A percentile compares a stretch with the other conserved stretches of the same genome.
phyloP scores from a whole-genome alignment of 768 basidiomycete species.

The Rhodotorula sphaerocarpa region DNA sequence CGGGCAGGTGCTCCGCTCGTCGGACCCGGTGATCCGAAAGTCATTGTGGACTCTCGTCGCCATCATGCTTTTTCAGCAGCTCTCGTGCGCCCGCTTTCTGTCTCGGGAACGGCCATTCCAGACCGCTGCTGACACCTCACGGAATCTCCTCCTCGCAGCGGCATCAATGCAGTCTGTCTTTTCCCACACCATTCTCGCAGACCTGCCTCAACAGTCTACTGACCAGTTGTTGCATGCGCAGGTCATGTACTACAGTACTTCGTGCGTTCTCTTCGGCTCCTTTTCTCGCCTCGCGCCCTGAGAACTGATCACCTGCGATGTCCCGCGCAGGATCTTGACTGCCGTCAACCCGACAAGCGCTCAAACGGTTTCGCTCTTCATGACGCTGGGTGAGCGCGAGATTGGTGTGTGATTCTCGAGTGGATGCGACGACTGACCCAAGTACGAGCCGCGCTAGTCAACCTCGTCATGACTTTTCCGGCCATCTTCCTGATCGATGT shows the following conservation, averaged over 20 bases:
- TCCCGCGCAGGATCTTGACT: conserved; percentile 63
- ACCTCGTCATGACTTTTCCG: conserved; percentile 47
- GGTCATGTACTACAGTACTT: conserved; percentile 64
- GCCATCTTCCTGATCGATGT: conserved; percentile 46
- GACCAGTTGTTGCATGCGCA: conserved; percentile 39
- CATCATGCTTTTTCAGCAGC: conserved; percentile 68
- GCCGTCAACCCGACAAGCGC: conserved; percentile 26
- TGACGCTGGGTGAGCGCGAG: conserved; percentile 13
- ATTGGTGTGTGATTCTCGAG: neutral
- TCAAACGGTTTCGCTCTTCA: conserved; percentile 27
- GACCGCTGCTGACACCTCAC: too few relatives aligned
- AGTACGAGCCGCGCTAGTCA: conserved; percentile 37
- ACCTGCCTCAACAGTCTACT: too few relatives aligned
- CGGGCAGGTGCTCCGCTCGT: conserved; percentile 6
- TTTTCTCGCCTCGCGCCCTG: neutral
- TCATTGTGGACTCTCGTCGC: conserved; percentile 61
- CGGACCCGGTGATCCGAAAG: conserved; percentile 45
- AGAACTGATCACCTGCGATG: fast-evolving
- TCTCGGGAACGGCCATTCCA: too few relatives aligned
- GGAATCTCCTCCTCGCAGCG: too few relatives aligned
- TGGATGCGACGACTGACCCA: neutral
- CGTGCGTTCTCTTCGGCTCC: neutral
- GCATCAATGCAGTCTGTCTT: conserved; percentile 49
- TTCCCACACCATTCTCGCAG: neutral
- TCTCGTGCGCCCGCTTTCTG: conserved; percentile 52